These are phyloP conservation scores for Fusarium redolens DNA, from an alignment of 2,329 filamentous ascomycete genomes.

Conservation along the genomic window DNA sequence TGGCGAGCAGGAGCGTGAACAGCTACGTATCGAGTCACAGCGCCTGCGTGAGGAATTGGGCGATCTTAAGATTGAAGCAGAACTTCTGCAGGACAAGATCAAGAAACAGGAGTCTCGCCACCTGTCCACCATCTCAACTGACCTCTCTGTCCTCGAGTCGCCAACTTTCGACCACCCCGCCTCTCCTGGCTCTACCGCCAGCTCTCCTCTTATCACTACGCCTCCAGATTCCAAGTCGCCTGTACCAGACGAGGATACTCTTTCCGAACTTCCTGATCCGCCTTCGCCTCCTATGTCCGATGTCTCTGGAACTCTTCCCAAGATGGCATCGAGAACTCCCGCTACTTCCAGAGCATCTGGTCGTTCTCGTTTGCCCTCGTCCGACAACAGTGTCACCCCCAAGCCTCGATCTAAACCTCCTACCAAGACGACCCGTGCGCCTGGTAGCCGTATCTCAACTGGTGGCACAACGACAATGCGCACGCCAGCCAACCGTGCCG, in stretches of 20 bases:
- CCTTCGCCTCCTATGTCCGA: constrained; percentile 96
- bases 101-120: constrained; percentile 74
- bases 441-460: constrained; percentile 59
- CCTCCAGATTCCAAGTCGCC: constrained; percentile 79
- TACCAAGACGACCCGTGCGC: constrained; percentile 47
- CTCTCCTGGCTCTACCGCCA: constrained; percentile 86
- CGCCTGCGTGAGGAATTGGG: constrained; percentile 89
- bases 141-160: constrained; percentile 73
- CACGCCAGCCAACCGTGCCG: constrained; percentile 59
- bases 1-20: constrained; percentile 91
- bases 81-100: constrained; percentile 94
- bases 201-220: constrained; percentile 89
- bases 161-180: constrained; percentile 77
- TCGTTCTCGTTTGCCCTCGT: constrained; percentile 62
- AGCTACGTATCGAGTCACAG: constrained; percentile 89
- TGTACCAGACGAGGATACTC: constrained; percentile 60
- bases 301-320: constrained; percentile 72
- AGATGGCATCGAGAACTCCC: constrained; percentile 55
- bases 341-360: constrained; percentile 50
- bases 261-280: constrained; percentile 79
- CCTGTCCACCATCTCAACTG: constrained; percentile 69
- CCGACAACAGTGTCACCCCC: constrained; percentile 65
- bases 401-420: constrained; percentile 66
- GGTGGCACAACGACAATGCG: constrained; percentile 59
- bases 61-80: constrained; percentile 93